phyloP scores from a whole-genome alignment of 768 basidiomycete genomes.

The Kwoniella pini region DNA sequence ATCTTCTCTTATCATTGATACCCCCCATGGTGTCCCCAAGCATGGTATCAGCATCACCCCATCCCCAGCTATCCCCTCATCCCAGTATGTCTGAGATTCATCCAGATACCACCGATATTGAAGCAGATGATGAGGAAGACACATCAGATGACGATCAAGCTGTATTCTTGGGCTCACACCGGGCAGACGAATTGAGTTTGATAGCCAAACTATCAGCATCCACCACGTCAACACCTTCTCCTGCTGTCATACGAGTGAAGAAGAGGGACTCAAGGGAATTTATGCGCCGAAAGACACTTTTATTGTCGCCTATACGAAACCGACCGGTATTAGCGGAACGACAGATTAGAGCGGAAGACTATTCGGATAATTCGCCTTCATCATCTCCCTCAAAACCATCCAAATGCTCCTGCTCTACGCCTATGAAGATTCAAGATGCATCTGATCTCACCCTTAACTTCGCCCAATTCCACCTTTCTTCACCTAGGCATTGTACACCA shows the following conservation, averaged over 20 bases:
- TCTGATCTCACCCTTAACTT: slow-evolving; percentile 37
- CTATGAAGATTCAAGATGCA: background rate
- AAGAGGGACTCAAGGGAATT: slow-evolving; percentile 48
- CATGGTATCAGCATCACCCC: background rate
- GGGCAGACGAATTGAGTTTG: slow-evolving; percentile 18
- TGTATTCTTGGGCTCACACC: slow-evolving; percentile 36
- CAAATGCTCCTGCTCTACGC: background rate
- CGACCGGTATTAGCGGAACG: background rate
- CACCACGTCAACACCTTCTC: background rate
- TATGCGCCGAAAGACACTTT: slow-evolving; percentile 34
- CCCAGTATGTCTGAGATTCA: background rate
- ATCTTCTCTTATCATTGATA: too few relatives aligned
- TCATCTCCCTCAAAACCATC: background rate
- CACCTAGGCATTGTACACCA: background rate
- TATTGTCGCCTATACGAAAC: slow-evolving; percentile 12
- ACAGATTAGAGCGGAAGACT: slow-evolving; percentile 13
- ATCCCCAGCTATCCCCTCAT: background rate
- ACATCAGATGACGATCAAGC: slow-evolving; percentile 29
- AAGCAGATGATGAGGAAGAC: slow-evolving; percentile 13
- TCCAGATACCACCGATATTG: background rate
- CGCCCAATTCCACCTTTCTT: slow-evolving; percentile 23
- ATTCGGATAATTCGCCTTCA: slow-evolving; percentile 8
- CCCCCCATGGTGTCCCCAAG: too few relatives aligned
- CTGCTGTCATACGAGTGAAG: slow-evolving; percentile 11
- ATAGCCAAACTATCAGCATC: slow-evolving; percentile 24